phyloP scores from a whole-genome alignment of 768 basidiomycete species.

The Kwoniella shandongensis region DNA sequence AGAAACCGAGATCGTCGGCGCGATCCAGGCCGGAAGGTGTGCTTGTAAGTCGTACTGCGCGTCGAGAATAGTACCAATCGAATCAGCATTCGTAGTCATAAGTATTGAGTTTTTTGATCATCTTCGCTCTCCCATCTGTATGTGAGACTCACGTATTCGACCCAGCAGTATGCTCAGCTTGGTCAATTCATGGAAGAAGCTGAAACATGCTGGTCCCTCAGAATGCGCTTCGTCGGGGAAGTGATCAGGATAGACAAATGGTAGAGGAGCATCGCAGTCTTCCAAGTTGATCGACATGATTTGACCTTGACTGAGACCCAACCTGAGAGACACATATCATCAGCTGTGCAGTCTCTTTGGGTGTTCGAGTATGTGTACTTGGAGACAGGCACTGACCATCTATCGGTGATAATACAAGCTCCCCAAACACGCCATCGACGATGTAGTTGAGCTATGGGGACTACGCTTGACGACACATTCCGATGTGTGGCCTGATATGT shows the following conservation, averaged over 20 bases:
- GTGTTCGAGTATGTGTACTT: no score
- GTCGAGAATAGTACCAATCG: no score
- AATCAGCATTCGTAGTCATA: no score
- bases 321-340: background rate
- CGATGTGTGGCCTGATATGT: constrained; percentile 31
- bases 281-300: constrained; percentile 7
- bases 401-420: constrained; percentile 27
- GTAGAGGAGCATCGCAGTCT: constrained; percentile 7
- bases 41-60: no score
- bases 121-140: background rate
- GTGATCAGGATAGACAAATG: constrained; percentile 7
- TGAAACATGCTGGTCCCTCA: constrained; percentile 9
- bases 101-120: no score
- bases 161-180: constrained; percentile 8
- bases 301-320: constrained; percentile 5
- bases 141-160: constrained; percentile 5
- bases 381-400: constrained; percentile 33
- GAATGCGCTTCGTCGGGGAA: background rate
- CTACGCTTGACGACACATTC: constrained; percentile 14
- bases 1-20: constrained; percentile 2
- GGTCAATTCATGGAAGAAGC: constrained; percentile 11
- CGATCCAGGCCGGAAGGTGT: no score
- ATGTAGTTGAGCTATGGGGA: constrained; percentile 26
- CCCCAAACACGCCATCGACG: constrained; percentile 30
- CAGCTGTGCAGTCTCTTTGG: no score